Evolutionary conservation across 2,329 filamentous ascomycete genomes (phyloP).

Genomic region (Iodosphaeria phyllophila): DNA sequence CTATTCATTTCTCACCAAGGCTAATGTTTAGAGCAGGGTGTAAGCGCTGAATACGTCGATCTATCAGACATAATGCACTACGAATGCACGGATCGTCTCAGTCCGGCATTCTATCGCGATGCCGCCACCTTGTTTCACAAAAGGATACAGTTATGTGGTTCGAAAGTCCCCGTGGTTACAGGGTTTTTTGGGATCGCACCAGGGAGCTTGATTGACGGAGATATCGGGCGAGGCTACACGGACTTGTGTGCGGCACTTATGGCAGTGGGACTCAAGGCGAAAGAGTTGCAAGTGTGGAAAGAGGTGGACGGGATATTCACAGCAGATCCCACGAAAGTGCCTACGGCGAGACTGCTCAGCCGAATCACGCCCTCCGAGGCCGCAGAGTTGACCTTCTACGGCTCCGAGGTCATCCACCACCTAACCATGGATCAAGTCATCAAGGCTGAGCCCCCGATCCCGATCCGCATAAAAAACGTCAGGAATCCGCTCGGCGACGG

Average conservation of each 20-base stretch:
- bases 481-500: slow-evolving; percentile 67
- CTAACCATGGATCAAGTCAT: slow-evolving; percentile 97
- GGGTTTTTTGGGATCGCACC: slow-evolving; percentile 93
- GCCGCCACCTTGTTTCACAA: slow-evolving; percentile 41
- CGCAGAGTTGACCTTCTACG: slow-evolving; percentile 86
- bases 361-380: slow-evolving; percentile 89
- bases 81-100: slow-evolving; percentile 37
- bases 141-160: slow-evolving; percentile 44
- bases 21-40: slow-evolving; percentile 42
- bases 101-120: slow-evolving; percentile 50
- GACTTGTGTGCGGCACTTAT: slow-evolving; percentile 87
- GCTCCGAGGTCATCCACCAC: slow-evolving; percentile 93
- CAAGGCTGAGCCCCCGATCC: slow-evolving; percentile 59
- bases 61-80: slow-evolving; percentile 66
- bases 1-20: too few species aligned
- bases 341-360: slow-evolving; percentile 74
- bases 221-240: slow-evolving; percentile 89
- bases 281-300: slow-evolving; percentile 96
- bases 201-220: slow-evolving; percentile 69
- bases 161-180: slow-evolving; percentile 61
- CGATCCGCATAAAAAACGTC: slow-evolving; percentile 81
- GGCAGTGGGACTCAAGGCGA: slow-evolving; percentile 70
- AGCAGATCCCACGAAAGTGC: slow-evolving; percentile 67
- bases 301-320: slow-evolving; percentile 92
- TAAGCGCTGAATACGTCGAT: slow-evolving; percentile 80